These are phyloP conservation scores for Mycena vitilis DNA, from an alignment of 768 basidiomycete species.

Conservation along the genomic window DNA sequence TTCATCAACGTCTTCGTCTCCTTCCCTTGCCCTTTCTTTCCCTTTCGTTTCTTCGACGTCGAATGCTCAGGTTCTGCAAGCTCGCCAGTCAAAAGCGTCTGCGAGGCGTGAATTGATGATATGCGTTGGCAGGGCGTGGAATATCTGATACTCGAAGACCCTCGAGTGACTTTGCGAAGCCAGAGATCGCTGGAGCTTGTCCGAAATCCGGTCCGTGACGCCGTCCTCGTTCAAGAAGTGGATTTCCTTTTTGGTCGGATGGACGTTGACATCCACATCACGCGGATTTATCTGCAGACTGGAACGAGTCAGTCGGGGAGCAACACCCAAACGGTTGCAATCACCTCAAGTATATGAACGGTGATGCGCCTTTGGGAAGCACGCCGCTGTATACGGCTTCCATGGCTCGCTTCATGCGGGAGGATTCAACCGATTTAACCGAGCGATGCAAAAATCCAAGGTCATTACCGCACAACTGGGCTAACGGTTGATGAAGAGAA, in stretches of 20 bases:
- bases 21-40: slow-evolving; percentile 48
- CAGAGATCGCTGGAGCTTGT: slow-evolving; percentile 75
- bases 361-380: slow-evolving; percentile 88
- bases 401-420: slow-evolving; percentile 86
- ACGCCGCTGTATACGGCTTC: slow-evolving; percentile 88
- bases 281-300: slow-evolving; percentile 88
- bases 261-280: slow-evolving; percentile 96
- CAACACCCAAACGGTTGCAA: background rate
- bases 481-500: slow-evolving; percentile 96
- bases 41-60: slow-evolving; percentile 52
- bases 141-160: slow-evolving; percentile 79
- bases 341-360: slow-evolving; percentile 96
- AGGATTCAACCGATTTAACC: slow-evolving; percentile 95
- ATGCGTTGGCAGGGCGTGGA: background rate
- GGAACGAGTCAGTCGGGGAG: slow-evolving; percentile 13
- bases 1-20: slow-evolving; percentile 45
- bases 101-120: slow-evolving; percentile 1
- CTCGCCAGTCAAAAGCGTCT: slow-evolving; percentile 74
- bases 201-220: slow-evolving; percentile 82
- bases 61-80: slow-evolving; percentile 47
- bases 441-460: slow-evolving; percentile 73
- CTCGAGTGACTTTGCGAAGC: slow-evolving; percentile 73
- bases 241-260: slow-evolving; percentile 97
- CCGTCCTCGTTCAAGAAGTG: slow-evolving; percentile 93
- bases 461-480: slow-evolving; percentile 20